phyloP scores from a whole-genome alignment of 1,139 yeast species.

The Scheffersomyces stambukii region DNA sequence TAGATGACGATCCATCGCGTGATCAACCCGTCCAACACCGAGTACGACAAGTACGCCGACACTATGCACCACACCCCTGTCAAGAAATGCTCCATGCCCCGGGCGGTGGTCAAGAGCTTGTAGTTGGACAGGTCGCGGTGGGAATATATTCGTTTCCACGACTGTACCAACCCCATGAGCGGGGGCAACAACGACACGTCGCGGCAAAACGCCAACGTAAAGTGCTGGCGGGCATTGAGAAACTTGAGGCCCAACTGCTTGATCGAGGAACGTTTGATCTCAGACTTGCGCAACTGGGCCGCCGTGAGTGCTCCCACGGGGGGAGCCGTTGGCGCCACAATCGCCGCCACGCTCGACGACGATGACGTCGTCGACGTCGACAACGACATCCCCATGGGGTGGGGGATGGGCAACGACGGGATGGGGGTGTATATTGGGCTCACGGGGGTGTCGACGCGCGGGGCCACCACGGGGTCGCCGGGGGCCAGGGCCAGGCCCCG shows the following conservation, averaged over 20 bases:
- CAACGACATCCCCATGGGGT: conserved; percentile 6
- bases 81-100: conserved; percentile 66
- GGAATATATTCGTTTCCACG: conserved; percentile 47
- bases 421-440: conserved; percentile 11
- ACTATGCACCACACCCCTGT: conserved; percentile 84
- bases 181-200: conserved; percentile 71
- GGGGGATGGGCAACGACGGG: conserved; percentile 12
- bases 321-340: conserved; percentile 3
- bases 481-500: not conserved
- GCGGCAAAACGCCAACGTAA: conserved; percentile 66
- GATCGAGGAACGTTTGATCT: conserved; percentile 16
- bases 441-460: not conserved
- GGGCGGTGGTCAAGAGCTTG: conserved; percentile 43
- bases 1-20: conserved; percentile 92
- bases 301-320: conserved; percentile 2
- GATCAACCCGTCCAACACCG: conserved; percentile 85
- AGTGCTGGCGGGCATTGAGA: conserved; percentile 72
- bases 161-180: conserved; percentile 50
- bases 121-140: conserved; percentile 17
- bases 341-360: not conserved
- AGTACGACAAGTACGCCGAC: conserved; percentile 76
- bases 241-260: conserved; percentile 62
- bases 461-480: too few relatives aligned
- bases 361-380: conserved; percentile 9
- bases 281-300: conserved; percentile 3